Evolutionary conservation across 2,329 filamentous ascomycete genomes (phyloP), one percentile per base, ranked within the genome.

Genomic region (Juglanconis juglandina): DNA sequence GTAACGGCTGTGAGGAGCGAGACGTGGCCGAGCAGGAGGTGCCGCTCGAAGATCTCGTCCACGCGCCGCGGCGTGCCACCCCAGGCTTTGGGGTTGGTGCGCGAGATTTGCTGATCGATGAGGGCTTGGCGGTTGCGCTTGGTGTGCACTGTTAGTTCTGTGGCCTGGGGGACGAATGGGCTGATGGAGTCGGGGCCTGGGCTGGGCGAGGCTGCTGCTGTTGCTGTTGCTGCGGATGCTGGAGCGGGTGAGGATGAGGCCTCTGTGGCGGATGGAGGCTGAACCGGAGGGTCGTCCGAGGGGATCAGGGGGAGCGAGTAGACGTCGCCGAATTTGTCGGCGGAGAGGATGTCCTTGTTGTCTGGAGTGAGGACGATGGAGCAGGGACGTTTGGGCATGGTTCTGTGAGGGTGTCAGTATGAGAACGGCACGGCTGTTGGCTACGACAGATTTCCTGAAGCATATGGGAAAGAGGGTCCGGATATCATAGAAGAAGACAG

Each of bases 261-360:
- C 14, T 57, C 54, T 50, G 47, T 53, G 34, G 37, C 39, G 41
- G 49, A 7, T 9, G 50, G 34, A 58, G 11, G 44, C 54, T 56
- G 44, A 2, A 4, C 10, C 13, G 66, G 56, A 24, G 65, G 58
- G 14, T 62, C 52, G 24, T 66, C 66, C 47, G 60, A 57, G 58
- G 69, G 69, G 49, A 92, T 72, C 3, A 98, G 79, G 13, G 95
- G 94, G 7, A 99, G 76, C 10, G 90, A 85, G 75, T 96, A 98
- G 63, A 97, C 94, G 72, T 99, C 95, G 66, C 95, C 95, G 70
- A 98, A 98, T 74, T 99, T 99, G 79, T 99, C 95, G 56, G 87
- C 94, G 63, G 86, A 87, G 60, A 98, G 76, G 64, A 99, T 91
- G 8, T 87, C 90, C 48, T 81, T 80, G 63, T 85, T 81, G 70